These are phyloP conservation scores for Lumnitzera littorea DNA, from an alignment of 345 rosid genomes.

Conservation along the genomic window DNA sequence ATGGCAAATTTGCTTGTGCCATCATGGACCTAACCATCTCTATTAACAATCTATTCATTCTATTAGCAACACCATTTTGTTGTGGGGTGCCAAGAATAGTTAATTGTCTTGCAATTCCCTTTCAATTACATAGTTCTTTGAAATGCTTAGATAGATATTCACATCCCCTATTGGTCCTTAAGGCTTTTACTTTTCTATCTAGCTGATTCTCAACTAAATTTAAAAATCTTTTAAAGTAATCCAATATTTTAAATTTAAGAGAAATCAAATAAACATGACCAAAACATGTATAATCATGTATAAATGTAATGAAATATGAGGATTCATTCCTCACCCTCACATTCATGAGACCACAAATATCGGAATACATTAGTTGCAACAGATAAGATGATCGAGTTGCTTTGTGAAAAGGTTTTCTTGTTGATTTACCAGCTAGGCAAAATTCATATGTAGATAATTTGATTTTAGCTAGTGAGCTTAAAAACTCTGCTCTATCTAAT, in stretches of 20 bases:
- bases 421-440: no score
- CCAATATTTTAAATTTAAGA: neutral
- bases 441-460: no score
- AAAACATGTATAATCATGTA: neutral
- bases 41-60: neutral
- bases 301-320: neutral
- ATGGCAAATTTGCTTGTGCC: neutral
- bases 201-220: neutral
- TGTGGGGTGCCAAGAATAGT: conserved; percentile 6
- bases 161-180: neutral
- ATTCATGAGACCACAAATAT: no score
- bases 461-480: no score
- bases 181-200: no score
- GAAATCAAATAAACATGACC: neutral
- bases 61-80: neutral
- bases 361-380: no score
- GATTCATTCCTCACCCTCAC: neutral
- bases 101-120: neutral
- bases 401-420: no score
- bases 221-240: neutral
- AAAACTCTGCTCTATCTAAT: no score
- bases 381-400: no score
- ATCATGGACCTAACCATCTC: no score
- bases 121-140: neutral
- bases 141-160: neutral